Conservation (phyloP, 108 stramenopile genomes). For the Stephanodiscus triporus region DNA sequence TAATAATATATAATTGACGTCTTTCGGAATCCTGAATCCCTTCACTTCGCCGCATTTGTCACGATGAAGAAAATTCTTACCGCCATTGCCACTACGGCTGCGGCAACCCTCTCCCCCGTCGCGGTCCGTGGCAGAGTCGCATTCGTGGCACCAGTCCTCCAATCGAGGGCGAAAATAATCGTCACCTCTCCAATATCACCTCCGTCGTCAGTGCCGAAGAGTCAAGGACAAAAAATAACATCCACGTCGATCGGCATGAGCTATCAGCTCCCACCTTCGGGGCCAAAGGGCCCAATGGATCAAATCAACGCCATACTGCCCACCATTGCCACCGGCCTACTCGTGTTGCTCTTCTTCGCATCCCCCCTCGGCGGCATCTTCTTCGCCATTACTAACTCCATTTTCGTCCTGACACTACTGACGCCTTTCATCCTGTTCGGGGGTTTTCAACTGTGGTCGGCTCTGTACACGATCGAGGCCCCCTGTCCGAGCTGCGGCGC, state of each 20-base stretch:
- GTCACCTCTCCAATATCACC: neutral
- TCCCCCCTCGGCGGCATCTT: conserved; percentile 75
- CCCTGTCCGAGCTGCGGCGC: conserved; percentile 77
- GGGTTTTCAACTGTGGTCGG: conserved; percentile 67
- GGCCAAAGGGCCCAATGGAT: conserved; percentile 36
- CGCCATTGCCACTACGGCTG: neutral
- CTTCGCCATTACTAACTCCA: conserved; percentile 71
- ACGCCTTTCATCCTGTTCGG: conserved; percentile 57
- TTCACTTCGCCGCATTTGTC: too few species aligned
- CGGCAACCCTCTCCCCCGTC: neutral
- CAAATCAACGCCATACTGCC: conserved; percentile 37
- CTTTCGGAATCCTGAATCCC: too few species aligned
- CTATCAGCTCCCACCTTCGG: conserved; percentile 40
- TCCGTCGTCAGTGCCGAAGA: neutral
- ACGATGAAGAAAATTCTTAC: conserved; percentile 2
- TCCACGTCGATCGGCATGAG: conserved; percentile 35
- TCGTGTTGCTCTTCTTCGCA: conserved; percentile 60
- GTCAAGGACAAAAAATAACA: neutral
- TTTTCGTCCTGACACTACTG: conserved; percentile 62
- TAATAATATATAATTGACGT: too few species aligned
- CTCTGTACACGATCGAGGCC: conserved; percentile 63
- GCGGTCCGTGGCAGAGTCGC: conserved; percentile 15
- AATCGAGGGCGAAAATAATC: conserved; percentile 13
- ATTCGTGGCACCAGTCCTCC: conserved; percentile 16
- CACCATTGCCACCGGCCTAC: conserved; percentile 29